These are phyloP conservation scores for Tolypocladium album DNA, from an alignment of 2,329 filamentous ascomycete genomes.

Conservation along the genomic window DNA sequence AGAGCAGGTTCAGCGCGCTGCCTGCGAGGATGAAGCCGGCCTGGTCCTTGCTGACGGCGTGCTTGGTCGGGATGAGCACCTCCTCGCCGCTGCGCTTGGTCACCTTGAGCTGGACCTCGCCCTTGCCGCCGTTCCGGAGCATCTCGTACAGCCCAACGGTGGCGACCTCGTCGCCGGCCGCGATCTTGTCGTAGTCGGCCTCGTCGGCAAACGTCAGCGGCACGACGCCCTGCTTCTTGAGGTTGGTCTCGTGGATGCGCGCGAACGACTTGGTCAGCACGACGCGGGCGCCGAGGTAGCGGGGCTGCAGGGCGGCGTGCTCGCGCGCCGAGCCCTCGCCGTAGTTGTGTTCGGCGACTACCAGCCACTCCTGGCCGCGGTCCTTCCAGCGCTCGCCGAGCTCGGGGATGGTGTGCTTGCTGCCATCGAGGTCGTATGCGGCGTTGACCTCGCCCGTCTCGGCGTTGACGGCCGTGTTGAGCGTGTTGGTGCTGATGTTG, in stretches of 20 bases:
- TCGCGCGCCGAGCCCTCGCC: constrained; percentile 84
- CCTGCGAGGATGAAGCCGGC: constrained; percentile 86
- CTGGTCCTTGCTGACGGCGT: constrained; percentile 84
- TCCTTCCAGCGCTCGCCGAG: constrained; percentile 77
- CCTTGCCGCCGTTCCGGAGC: constrained; percentile 65
- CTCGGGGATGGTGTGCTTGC: constrained; percentile 69
- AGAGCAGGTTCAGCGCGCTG: constrained; percentile 83
- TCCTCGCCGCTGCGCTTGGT: constrained; percentile 53
- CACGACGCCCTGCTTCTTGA: constrained; percentile 96
- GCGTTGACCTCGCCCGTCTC: constrained; percentile 87
- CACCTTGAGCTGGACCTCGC: constrained; percentile 60
- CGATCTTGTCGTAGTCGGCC: constrained; percentile 74
- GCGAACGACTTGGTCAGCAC: constrained; percentile 83
- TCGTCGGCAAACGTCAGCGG: constrained; percentile 86
- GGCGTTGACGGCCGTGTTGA: constrained; percentile 89
- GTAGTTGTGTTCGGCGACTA: constrained; percentile 97
- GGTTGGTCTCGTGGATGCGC: constrained; percentile 87
- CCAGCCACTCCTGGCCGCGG: constrained; percentile 70
- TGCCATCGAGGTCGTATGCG: constrained; percentile 78
- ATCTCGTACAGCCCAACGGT: constrained; percentile 80
- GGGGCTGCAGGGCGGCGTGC: constrained; percentile 80
- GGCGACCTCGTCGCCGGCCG: constrained; percentile 70
- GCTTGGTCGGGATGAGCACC: constrained; percentile 65
- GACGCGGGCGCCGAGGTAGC: constrained; percentile 78
- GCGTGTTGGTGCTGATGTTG: constrained; percentile 95